A percentile compares a stretch with the other conserved stretches of the same genome.
These are phyloP conservation scores for Eutrema japonicum DNA, from an alignment of 345 rosid genomes.

Conservation along the genomic window DNA sequence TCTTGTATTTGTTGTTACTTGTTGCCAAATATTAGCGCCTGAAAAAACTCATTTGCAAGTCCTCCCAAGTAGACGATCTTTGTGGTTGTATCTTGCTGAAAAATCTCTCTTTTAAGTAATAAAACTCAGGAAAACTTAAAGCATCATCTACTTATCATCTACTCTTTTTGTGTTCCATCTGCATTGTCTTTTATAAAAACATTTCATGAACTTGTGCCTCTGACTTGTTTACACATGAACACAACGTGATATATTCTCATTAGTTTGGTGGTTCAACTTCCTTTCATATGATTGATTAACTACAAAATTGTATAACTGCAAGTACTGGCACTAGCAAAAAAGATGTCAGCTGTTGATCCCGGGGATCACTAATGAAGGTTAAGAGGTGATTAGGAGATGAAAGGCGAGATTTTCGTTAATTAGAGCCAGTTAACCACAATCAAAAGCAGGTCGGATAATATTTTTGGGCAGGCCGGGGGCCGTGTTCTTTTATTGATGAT, in stretches of 20 bases:
- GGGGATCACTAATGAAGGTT: too few species aligned
- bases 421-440: too few species aligned
- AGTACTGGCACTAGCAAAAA: slow-evolving; percentile 23
- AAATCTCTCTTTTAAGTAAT: slow-evolving; percentile 24
- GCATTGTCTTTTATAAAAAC: slow-evolving; percentile 18
- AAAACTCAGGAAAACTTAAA: slow-evolving; percentile 25
- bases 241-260: slow-evolving; percentile 7
- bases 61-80: slow-evolving; percentile 35
- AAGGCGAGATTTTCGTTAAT: too few species aligned
- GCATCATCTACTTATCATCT: slow-evolving; percentile 32
- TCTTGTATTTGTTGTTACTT: slow-evolving; percentile 35
- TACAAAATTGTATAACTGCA: slow-evolving; percentile 17
- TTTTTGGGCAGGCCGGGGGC: too few species aligned
- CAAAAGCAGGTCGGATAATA: too few species aligned
- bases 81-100: slow-evolving; percentile 35
- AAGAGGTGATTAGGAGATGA: too few species aligned
- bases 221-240: slow-evolving; percentile 23
- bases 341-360: too few species aligned
- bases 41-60: slow-evolving; percentile 25
- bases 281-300: neutral
- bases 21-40: slow-evolving; percentile 26
- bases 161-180: slow-evolving; percentile 29
- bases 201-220: slow-evolving; percentile 29
- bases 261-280: neutral
- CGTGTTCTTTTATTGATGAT: too few species aligned